Evolutionary conservation across 2,329 filamentous ascomycete species (phyloP), one percentile per base, ranked within the genome.

Genomic region (Akanthomyces uredinophilus): DNA sequence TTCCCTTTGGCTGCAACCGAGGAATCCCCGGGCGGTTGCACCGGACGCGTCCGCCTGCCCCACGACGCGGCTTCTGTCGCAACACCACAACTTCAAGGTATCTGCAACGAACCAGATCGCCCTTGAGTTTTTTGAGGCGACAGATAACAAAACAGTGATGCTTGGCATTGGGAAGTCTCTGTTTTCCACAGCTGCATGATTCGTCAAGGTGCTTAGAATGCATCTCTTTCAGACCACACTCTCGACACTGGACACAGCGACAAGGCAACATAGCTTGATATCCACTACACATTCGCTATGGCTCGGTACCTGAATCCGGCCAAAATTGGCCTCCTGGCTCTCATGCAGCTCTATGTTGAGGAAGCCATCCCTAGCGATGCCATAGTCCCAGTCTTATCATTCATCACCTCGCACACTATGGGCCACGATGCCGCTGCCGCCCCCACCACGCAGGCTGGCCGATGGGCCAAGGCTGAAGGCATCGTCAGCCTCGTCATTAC

Each of bases 291-390:
- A 20, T n/a, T 41, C 13, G n/a, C 16, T 58, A 96, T 94, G 88
- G 84, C 88, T 69, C 89, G 90, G 62, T 96, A 89, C 74, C 82
- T 98, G 51, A 96, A 91, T n/a, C 91, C 94, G 14, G 88, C 91
- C 67, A 96, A 95, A 72, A 84, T 98, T 67, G 88, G 89, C 70
- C 82, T 97, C 27, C 83, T 98, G 61, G 85, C 87, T 60, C 83
- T 99, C 59, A 83, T 95, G 58, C 86, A 92, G 68, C 81, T 97
- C 60, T 98, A 99, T 75, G 85, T 86, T 43, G 87, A 90, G 66
- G 87, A 86, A 24, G 79, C 82, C 2, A 82, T 93, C 18, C 88
- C 89, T 2, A 86, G 83, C 64, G 81, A 84, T 55, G 87, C 89
- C n/a, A 87, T 88, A 27, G 83, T 94, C 49, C 83, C 89, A 16